Evolutionary conservation across 257 asterid genomes (phyloP).

Genomic region (Plantago ovata): DNA sequence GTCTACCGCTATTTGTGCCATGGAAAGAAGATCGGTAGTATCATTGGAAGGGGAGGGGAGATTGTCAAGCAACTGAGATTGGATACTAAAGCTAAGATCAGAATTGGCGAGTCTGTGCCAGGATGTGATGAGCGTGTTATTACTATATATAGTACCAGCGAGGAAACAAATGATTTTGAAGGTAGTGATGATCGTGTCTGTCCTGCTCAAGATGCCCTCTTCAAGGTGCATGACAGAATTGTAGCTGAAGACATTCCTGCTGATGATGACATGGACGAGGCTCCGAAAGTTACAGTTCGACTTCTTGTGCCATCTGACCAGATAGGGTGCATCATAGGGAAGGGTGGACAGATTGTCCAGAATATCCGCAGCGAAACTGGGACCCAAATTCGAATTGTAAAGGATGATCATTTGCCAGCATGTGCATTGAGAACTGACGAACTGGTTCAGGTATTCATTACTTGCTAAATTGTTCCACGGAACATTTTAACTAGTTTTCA

Average conservation of each 20-base stretch:
- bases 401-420: slow-evolving; percentile 77
- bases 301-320: slow-evolving; percentile 90
- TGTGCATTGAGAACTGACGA: slow-evolving; percentile 91
- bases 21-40: slow-evolving; percentile 79
- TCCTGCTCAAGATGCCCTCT: slow-evolving; percentile 91
- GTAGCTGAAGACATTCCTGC: slow-evolving; percentile 45
- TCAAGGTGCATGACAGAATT: slow-evolving; percentile 81
- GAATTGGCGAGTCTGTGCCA: slow-evolving; percentile 82
- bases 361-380: slow-evolving; percentile 79
- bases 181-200: slow-evolving; percentile 51
- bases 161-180: slow-evolving; percentile 68
- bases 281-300: slow-evolving; percentile 54
- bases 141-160: slow-evolving; percentile 71
- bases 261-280: slow-evolving; percentile 59
- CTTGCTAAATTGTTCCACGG: no score
- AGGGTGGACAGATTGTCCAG: slow-evolving; percentile 90
- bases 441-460: slow-evolving; percentile 71
- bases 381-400: slow-evolving; percentile 78
- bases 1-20: slow-evolving; percentile 83
- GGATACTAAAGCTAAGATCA: slow-evolving; percentile 80
- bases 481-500: no score
- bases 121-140: slow-evolving; percentile 83
- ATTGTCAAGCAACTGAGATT: slow-evolving; percentile 83
- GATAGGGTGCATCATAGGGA: slow-evolving; percentile 91
- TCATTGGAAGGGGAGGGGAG: slow-evolving; percentile 94